phyloP scores from a whole-genome alignment of 768 basidiomycete genomes.

The Boletus barrowsii region DNA sequence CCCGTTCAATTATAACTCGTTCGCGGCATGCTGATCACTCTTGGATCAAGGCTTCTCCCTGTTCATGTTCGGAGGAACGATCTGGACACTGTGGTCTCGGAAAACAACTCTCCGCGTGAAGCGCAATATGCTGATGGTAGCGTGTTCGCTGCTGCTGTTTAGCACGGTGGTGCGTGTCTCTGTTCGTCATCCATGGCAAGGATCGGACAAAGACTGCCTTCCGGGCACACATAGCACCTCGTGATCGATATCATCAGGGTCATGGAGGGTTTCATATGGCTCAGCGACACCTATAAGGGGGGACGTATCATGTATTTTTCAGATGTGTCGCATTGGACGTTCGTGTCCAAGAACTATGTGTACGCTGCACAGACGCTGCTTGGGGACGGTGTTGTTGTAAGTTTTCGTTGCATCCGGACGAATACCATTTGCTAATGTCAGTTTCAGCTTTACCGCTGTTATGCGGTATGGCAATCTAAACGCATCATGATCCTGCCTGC shows the following conservation, averaged over 20 bases:
- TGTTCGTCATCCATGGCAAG: not conserved
- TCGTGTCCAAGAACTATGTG: conserved; percentile 25
- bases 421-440: not conserved
- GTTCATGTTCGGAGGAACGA: conserved; percentile 33
- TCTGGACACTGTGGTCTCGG: conserved; percentile 22
- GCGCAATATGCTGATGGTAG: conserved; percentile 17
- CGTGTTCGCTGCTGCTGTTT: conserved; percentile 27
- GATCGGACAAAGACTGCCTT: not conserved
- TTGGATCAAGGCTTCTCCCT: conserved; percentile 31
- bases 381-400: conserved; percentile 31
- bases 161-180: conserved; percentile 29
- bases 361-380: conserved; percentile 28
- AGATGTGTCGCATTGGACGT: conserved; percentile 25
- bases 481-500: conserved; percentile 26
- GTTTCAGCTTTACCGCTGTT: conserved; percentile 27
- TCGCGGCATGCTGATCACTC: not conserved
- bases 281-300: conserved; percentile 5
- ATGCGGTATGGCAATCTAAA: conserved; percentile 32
- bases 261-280: conserved; percentile 25
- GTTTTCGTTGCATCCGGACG: not conserved
- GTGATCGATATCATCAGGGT: conserved; percentile 24
- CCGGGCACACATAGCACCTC: conserved; percentile 19
- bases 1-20: not conserved
- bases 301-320: conserved; percentile 26
- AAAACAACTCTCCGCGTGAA: conserved; percentile 13